A percentile compares a stretch with the other conserved stretches of the same genome.
phyloP scores from a whole-genome alignment of 202 grass and related monocot species.

The Digitaria exilis region DNA sequence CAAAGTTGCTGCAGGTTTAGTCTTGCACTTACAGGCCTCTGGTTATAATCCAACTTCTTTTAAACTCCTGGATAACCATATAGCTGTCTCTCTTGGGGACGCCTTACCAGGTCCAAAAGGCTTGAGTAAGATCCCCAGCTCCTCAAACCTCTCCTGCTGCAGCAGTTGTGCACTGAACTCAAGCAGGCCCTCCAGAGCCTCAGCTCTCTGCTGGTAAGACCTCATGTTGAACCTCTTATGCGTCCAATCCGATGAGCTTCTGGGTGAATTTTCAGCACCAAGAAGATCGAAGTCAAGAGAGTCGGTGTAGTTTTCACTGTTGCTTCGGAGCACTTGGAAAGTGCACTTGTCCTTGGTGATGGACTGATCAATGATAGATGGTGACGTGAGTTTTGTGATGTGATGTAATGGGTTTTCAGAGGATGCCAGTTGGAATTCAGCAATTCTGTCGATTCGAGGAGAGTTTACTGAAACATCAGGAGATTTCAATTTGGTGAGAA shows the following conservation, averaged over 20 bases:
- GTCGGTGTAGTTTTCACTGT: slow-evolving; percentile 8
- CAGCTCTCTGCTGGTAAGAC: slow-evolving; percentile 81
- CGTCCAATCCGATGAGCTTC: slow-evolving; percentile 62
- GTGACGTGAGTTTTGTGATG: slow-evolving; percentile 33
- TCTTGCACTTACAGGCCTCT: slow-evolving; percentile 27
- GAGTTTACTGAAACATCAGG: slow-evolving; percentile 88
- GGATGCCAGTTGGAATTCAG: slow-evolving; percentile 84
- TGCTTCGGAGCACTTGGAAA: slow-evolving; percentile 65
- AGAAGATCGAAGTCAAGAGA: slow-evolving; percentile 40
- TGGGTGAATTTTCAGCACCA: slow-evolving; percentile 40
- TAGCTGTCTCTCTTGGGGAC: slow-evolving; percentile 90
- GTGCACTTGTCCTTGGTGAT: slow-evolving; percentile 98
- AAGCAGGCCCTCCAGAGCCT: slow-evolving; percentile 88
- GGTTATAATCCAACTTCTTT: slow-evolving; percentile 57
- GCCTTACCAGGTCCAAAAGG: slow-evolving; percentile 91
- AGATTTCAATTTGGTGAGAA: slow-evolving; percentile 65
- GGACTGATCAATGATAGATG: slow-evolving; percentile 49
- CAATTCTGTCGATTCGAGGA: slow-evolving; percentile 86
- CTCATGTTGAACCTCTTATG: slow-evolving; percentile 73
- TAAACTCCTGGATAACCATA: slow-evolving; percentile 95
- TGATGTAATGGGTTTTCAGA: slow-evolving; percentile 47
- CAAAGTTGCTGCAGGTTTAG: slow-evolving; percentile 2
- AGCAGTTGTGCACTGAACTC: slow-evolving; percentile 94
- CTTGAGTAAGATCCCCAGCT: slow-evolving; percentile 79
- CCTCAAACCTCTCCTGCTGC: slow-evolving; percentile 81